Conservation (phyloP, 306 rosid genomes). For the Boehmeria nivea region DNA sequence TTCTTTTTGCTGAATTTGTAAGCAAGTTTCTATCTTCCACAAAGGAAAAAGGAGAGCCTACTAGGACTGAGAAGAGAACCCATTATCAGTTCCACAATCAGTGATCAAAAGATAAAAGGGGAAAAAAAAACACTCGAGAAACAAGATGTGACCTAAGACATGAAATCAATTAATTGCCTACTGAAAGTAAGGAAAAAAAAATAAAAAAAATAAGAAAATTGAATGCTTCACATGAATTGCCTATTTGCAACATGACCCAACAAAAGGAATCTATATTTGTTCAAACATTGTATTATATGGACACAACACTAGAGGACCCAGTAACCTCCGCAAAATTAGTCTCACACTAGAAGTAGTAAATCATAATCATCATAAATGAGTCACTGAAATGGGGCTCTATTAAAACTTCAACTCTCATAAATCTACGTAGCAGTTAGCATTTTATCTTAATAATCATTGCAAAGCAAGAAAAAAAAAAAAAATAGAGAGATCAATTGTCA, state of each 20-base stretch:
- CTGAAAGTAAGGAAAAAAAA: no score
- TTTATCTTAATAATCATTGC: background rate
- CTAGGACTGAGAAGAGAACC: no score
- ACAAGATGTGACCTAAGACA: constrained; percentile 3
- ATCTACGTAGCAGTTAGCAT: background rate
- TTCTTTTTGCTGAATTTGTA: no score
- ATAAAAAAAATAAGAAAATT: background rate
- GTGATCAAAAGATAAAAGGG: background rate
- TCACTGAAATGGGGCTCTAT: background rate
- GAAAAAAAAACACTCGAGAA: background rate
- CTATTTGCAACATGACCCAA: background rate
- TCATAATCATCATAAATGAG: no score
- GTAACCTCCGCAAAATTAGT: no score
- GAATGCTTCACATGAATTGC: background rate
- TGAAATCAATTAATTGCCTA: no score
- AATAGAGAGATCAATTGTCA: background rate
- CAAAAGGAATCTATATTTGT: no score
- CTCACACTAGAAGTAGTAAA: no score
- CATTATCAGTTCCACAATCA: constrained; percentile 7
- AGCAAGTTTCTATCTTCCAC: background rate
- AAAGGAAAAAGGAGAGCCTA: background rate
- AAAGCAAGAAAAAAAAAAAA: background rate
- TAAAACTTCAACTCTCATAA: background rate
- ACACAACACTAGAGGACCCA: no score
- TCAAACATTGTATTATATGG: no score